Evolutionary conservation across 2,329 filamentous ascomycete species (phyloP).

Genomic region (Talaromyces marneffei): DNA sequence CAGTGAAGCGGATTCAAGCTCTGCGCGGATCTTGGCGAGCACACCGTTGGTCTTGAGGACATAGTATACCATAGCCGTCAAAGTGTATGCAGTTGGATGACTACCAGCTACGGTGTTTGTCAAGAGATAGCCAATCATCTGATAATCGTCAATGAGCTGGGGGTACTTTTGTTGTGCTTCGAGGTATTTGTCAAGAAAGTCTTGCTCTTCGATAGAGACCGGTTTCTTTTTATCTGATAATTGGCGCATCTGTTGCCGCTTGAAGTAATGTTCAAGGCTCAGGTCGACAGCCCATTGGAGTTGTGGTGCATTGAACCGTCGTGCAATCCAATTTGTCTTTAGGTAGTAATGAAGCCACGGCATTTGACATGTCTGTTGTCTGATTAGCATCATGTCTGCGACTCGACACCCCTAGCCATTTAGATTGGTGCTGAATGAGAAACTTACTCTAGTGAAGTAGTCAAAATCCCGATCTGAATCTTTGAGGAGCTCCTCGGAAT

Average conservation of each 20-base stretch:
- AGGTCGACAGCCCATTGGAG: slow-evolving; percentile 14
- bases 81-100: slow-evolving; percentile 31
- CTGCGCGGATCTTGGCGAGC: slow-evolving; percentile 22
- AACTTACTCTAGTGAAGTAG: slow-evolving; percentile 4
- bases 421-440: neutral
- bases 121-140: slow-evolving; percentile 18
- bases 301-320: slow-evolving; percentile 8
- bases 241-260: slow-evolving; percentile 1
- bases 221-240: neutral
- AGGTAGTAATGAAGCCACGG: slow-evolving; percentile 18
- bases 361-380: slow-evolving; percentile 13
- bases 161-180: slow-evolving; percentile 18
- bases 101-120: slow-evolving; percentile 28
- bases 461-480: slow-evolving; percentile 10
- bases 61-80: slow-evolving; percentile 30
- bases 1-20: slow-evolving; percentile 19
- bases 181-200: slow-evolving; percentile 21
- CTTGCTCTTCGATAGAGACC: neutral
- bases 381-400: neutral
- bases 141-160: slow-evolving; percentile 17
- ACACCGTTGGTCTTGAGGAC: slow-evolving; percentile 23
- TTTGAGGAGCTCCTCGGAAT: neutral
- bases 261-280: slow-evolving; percentile 12
- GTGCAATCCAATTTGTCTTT: slow-evolving; percentile 12
- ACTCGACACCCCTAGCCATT: neutral